These are phyloP conservation scores for Boletus bicolor DNA, from an alignment of 768 basidiomycete species.

Conservation along the genomic window DNA sequence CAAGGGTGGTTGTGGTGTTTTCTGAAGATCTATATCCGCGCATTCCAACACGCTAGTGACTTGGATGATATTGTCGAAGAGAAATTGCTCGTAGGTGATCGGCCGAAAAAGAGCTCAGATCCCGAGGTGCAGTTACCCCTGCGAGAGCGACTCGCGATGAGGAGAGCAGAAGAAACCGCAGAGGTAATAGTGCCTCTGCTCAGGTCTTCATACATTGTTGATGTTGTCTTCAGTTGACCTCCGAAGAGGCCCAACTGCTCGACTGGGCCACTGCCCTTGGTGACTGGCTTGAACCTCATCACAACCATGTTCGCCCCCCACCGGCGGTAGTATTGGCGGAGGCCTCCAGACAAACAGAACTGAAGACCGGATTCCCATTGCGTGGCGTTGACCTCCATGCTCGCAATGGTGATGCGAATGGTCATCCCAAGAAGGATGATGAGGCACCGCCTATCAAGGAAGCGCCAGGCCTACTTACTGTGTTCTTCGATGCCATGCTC, in stretches of 20 bases:
- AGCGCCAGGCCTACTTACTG: slow-evolving; percentile 49
- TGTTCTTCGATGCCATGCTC: slow-evolving; percentile 64
- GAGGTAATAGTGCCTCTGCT: slow-evolving; percentile 41
- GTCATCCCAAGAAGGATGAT: slow-evolving; percentile 63
- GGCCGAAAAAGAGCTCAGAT: slow-evolving; percentile 60
- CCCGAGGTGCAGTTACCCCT: slow-evolving; percentile 50
- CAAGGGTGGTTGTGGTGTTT: slow-evolving; percentile 69
- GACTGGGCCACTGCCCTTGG: slow-evolving; percentile 61
- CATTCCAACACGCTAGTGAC: slow-evolving; percentile 76
- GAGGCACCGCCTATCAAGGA: slow-evolving; percentile 65
- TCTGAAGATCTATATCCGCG: slow-evolving; percentile 73
- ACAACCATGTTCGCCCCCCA: slow-evolving; percentile 69
- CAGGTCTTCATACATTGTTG: background rate
- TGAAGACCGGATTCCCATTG: slow-evolving; percentile 66
- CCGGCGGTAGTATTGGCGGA: slow-evolving; percentile 69
- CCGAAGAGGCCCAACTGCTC: slow-evolving; percentile 55
- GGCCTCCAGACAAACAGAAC: slow-evolving; percentile 66
- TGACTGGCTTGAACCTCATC: slow-evolving; percentile 76
- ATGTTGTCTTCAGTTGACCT: slow-evolving; percentile 51
- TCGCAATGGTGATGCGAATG: slow-evolving; percentile 33
- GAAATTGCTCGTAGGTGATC: slow-evolving; percentile 76
- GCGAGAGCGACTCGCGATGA: slow-evolving; percentile 53
- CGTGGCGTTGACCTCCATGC: slow-evolving; percentile 54
- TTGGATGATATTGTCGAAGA: slow-evolving; percentile 79
- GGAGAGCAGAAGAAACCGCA: slow-evolving; percentile 47